Evolutionary conservation across 2,329 filamentous ascomycete species (phyloP), one percentile per base, ranked within the genome.

Genomic region (Claviceps monticola): DNA sequence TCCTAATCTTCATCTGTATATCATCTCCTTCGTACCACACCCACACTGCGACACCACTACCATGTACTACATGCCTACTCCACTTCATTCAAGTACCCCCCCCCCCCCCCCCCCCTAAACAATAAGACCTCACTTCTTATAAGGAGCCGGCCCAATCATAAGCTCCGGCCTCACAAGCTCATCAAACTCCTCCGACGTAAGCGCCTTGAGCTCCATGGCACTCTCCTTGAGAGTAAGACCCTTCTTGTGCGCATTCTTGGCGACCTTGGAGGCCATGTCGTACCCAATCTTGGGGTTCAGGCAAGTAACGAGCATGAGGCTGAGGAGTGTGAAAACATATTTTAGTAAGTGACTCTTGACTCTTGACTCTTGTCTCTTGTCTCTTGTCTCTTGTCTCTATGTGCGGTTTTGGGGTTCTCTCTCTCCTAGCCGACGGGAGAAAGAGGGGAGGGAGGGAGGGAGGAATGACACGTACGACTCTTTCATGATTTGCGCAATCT

Each of bases 191-290:
- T 86, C 87, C 65, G 84, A 82, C 57, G 83, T 91, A 59, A 97
- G 74, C 46, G 89, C 91, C 60, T 95, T 80, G 59, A 98, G 79
- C 76, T 97, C 88, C 77, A 97, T 82, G 19, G 93, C 91, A 63
- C 86, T 91, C 73, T 95, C 74, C 78, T 96, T 96, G 54, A 98
- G 79, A 23, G 89, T 96, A 49, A 91, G 72, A 37, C 89, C 89
- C 81, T 97, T 97, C 81, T 96, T 96, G 76, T 98, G 93, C 16
- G 93, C 93, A 66, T 98, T 94, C 83, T 96, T 96, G 64, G 90
- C 90, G 23, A 95, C 90, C 76, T 95, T 95, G 71, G 84, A 89
- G 50, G 90, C 90, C 87, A 94, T 94, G 67, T 96, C 90, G 71
- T 96, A 95, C 55, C 90, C 91, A 66, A 97, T 96, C 70, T 95